phyloP scores from a whole-genome alignment of 2,329 filamentous ascomycete species.

The Penicillium sp. region DNA sequence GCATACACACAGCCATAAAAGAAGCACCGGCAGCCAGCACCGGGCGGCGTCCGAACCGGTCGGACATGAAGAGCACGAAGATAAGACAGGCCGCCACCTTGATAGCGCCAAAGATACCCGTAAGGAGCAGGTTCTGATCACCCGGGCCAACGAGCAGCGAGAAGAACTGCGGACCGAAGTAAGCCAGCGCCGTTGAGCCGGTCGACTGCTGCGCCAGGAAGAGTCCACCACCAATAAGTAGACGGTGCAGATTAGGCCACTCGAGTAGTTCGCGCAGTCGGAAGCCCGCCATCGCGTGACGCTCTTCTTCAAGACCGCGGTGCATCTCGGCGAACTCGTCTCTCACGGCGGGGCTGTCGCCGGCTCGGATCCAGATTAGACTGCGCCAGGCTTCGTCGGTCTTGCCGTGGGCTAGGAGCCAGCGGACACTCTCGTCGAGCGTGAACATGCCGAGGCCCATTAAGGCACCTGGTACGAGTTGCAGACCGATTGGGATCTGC shows the following conservation, averaged over 20 bases:
- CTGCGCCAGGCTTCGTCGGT: conserved; percentile 46
- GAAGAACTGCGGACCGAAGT: conserved; percentile 55
- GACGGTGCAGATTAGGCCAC: conserved; percentile 43
- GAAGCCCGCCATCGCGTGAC: conserved; percentile 44
- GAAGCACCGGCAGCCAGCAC: conserved; percentile 49
- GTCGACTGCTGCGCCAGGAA: conserved; percentile 53
- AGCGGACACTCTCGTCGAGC: conserved; percentile 49
- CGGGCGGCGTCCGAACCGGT: conserved; percentile 50
- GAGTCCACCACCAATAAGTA: conserved; percentile 44
- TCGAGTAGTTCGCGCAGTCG: conserved; percentile 45
- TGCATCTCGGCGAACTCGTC: conserved; percentile 52
- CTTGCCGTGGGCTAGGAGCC: conserved; percentile 48
- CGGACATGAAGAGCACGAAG: conserved; percentile 53
- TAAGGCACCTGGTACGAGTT: conserved; percentile 46
- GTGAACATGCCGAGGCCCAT: conserved; percentile 49
- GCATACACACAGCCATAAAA: conserved; percentile 44
- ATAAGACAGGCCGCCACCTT: conserved; percentile 50
- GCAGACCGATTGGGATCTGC: conserved; percentile 54
- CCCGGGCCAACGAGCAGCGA: conserved; percentile 48
- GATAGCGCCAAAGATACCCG: conserved; percentile 52
- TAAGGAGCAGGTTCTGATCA: conserved; percentile 46
- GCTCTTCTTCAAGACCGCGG: conserved; percentile 45
- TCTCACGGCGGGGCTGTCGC: conserved; percentile 32
- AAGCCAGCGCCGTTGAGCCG: conserved; percentile 52
- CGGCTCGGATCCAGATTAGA: conserved; percentile 51